Conservation (phyloP, 768 basidiomycete genomes). For the Suillus bovinus region DNA sequence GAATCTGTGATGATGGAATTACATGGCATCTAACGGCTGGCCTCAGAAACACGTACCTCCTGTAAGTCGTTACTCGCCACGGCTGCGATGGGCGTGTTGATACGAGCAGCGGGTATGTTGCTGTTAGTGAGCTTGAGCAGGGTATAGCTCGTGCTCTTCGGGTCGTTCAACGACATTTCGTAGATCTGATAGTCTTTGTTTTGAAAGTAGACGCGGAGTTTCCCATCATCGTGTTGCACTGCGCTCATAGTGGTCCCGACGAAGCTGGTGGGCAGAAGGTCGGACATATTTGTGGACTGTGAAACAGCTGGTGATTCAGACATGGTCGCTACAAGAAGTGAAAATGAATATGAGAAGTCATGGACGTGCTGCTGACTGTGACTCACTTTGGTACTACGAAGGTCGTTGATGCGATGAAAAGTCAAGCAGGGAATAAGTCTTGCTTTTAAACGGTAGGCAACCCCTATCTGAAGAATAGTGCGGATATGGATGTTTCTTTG, state of each 20-base stretch:
- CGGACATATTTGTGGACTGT: not conserved
- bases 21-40: too few relatives aligned
- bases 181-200: not conserved
- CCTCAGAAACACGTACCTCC: not conserved
- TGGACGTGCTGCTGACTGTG: not conserved
- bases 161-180: not conserved
- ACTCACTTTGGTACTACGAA: not conserved
- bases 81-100: slow-evolving; percentile 2
- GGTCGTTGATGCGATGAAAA: not conserved
- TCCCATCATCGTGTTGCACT: not conserved
- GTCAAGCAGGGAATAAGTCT: not conserved
- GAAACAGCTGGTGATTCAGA: not conserved
- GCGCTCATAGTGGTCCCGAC: not conserved
- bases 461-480: not conserved
- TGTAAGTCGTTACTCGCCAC: not conserved
- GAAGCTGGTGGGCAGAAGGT: not conserved
- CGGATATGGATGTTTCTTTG: not conserved
- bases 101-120: not conserved
- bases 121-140: not conserved
- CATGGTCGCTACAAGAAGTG: not conserved
- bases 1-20: not conserved
- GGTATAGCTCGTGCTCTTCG: not conserved
- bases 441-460: not conserved
- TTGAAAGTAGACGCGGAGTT: not conserved
- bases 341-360: not conserved